Evolutionary conservation across 1,139 yeast species (phyloP).

Genomic region (Wickerhamiella pararugosa): DNA sequence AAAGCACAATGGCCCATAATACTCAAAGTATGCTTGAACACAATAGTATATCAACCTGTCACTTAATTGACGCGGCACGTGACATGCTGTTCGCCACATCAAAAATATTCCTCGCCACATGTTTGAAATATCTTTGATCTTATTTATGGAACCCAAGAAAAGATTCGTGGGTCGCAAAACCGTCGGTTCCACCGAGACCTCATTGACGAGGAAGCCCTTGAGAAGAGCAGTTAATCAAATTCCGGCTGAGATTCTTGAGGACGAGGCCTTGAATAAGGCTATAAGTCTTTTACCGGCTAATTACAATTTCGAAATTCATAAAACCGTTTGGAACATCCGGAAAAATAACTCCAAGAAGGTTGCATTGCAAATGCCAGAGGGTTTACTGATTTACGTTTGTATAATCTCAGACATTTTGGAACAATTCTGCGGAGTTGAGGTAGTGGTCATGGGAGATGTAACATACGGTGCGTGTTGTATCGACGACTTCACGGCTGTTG

Average conservation of each 20-base stretch:
- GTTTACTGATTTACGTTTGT: slow-evolving; percentile 72
- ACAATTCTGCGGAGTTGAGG: slow-evolving; percentile 78
- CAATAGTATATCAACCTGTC: too few relatives aligned
- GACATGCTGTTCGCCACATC: too few relatives aligned
- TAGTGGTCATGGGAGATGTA: slow-evolving; percentile 95
- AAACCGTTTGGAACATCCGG: slow-evolving; percentile 83
- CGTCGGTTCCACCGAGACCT: neutral
- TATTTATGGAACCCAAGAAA: slow-evolving; percentile 4
- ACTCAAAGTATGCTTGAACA: too few relatives aligned
- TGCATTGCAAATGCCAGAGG: slow-evolving; percentile 97
- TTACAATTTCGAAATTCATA: slow-evolving; percentile 90
- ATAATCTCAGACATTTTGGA: slow-evolving; percentile 80
- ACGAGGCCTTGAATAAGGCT: slow-evolving; percentile 68
- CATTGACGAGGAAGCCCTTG: slow-evolving; percentile 15
- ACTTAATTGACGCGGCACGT: too few relatives aligned
- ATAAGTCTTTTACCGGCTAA: slow-evolving; percentile 70
- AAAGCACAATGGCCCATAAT: too few relatives aligned
- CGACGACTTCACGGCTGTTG: slow-evolving; percentile 88
- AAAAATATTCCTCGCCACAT: too few relatives aligned
- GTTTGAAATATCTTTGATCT: neutral
- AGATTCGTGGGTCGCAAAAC: slow-evolving; percentile 6
- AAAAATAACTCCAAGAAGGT: slow-evolving; percentile 62
- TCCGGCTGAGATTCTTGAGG: slow-evolving; percentile 74
- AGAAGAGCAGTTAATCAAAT: slow-evolving; percentile 65
- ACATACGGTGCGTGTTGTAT: slow-evolving; percentile 98